phyloP scores from a whole-genome alignment of 768 basidiomycete genomes.

The Suillus clintonianus region DNA sequence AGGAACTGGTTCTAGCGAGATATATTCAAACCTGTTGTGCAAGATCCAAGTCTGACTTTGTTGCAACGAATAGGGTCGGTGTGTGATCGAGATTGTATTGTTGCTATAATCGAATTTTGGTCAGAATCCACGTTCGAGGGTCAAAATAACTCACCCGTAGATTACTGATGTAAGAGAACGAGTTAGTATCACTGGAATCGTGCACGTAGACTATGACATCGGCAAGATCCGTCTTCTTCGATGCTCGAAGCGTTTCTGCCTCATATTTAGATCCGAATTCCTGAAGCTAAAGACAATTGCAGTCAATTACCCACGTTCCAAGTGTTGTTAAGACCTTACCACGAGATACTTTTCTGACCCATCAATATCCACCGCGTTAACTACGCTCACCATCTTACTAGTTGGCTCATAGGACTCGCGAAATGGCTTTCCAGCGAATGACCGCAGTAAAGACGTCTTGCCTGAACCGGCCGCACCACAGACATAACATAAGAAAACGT shows the following conservation, averaged over 20 bases:
- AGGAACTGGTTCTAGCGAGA: slow-evolving; percentile 4
- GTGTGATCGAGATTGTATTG: slow-evolving; percentile 95
- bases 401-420: slow-evolving; percentile 81
- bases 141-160: slow-evolving; percentile 63
- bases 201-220: slow-evolving; percentile 96
- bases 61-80: slow-evolving; percentile 96
- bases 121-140: slow-evolving; percentile 13
- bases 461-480: slow-evolving; percentile 96
- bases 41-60: slow-evolving; percentile 96
- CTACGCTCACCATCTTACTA: slow-evolving; percentile 86
- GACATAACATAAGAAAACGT: slow-evolving; percentile 92
- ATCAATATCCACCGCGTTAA: slow-evolving; percentile 92
- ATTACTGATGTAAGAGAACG: slow-evolving; percentile 97
- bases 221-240: slow-evolving; percentile 88
- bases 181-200: slow-evolving; percentile 98
- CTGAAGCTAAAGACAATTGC: slow-evolving; percentile 65
- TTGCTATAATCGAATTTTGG: slow-evolving; percentile 59
- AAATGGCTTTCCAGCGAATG: slow-evolving; percentile 85
- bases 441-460: slow-evolving; percentile 84
- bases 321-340: slow-evolving; percentile 47
- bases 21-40: slow-evolving; percentile 75
- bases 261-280: slow-evolving; percentile 98
- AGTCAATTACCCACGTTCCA: background rate
- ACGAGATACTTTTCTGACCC: slow-evolving; percentile 96
- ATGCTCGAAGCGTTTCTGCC: slow-evolving; percentile 82